Conservation (phyloP, 2,329 filamentous ascomycete species). For the Rutstroemia sp. region DNA sequence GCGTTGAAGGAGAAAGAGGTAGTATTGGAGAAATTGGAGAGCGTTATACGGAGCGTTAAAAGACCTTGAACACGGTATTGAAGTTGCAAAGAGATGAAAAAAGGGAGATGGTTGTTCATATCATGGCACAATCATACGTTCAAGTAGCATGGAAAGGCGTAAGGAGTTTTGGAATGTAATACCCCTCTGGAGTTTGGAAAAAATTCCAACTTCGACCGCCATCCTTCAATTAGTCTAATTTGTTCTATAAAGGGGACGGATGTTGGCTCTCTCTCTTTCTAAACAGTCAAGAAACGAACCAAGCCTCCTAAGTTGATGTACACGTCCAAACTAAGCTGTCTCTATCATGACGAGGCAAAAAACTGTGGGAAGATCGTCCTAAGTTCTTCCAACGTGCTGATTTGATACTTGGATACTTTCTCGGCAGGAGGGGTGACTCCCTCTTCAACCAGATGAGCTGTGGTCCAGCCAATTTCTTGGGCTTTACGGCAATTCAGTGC, state of each 20-base stretch:
- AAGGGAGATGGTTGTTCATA: too few relatives aligned
- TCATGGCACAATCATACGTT: too few relatives aligned
- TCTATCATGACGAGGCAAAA: constrained; percentile 54
- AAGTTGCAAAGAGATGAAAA: too few relatives aligned
- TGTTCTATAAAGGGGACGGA: not conserved
- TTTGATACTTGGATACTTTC: constrained; percentile 65
- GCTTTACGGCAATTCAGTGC: constrained; percentile 73
- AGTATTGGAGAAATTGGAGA: constrained; percentile 51
- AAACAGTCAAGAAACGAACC: not conserved
- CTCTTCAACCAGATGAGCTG: constrained; percentile 78
- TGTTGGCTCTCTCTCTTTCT: not conserved
- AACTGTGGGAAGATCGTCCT: constrained; percentile 72
- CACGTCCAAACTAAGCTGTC: not conserved
- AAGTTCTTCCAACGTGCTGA: constrained; percentile 69
- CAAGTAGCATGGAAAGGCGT: not conserved
- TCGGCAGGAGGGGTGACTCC: constrained; percentile 54
- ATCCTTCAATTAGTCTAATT: not conserved
- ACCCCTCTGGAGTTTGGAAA: not conserved
- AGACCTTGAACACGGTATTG: constrained; percentile 40
- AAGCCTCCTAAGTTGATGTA: not conserved
- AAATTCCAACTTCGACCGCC: not conserved
- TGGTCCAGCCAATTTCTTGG: constrained; percentile 75
- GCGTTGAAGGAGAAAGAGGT: constrained; percentile 57
- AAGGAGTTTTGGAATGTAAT: not conserved
- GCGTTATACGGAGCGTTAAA: constrained; percentile 51